Evolutionary conservation across 2,329 filamentous ascomycete genomes (phyloP).

Genomic region (Colletotrichum lini): DNA sequence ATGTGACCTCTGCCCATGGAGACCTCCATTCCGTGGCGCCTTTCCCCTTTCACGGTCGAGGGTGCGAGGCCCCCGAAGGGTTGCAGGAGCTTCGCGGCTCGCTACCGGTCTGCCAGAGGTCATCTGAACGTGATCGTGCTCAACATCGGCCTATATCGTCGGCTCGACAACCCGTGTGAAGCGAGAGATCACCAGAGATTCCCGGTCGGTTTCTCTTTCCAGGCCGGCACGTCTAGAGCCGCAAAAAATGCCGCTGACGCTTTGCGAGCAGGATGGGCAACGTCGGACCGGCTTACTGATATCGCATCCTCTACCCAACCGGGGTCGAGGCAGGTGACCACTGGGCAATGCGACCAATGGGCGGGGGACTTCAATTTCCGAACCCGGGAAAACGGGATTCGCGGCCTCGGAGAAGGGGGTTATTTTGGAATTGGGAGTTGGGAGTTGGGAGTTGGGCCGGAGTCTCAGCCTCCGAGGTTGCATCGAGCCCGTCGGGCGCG

Average conservation of each 20-base stretch:
- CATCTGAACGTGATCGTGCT: neutral
- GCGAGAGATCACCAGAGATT: neutral
- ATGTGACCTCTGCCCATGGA: constrained; percentile 11
- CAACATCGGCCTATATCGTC: neutral
- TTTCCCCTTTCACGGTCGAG: constrained; percentile 21
- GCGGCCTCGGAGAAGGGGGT: neutral
- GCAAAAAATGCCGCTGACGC: constrained; percentile 8
- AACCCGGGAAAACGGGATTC: constrained; percentile 8
- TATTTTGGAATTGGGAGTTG: neutral
- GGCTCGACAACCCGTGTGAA: neutral
- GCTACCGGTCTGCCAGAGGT: neutral
- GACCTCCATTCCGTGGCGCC: constrained; percentile 28
- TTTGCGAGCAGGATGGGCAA: neutral
- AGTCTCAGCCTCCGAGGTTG: constrained; percentile 37
- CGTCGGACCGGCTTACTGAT: constrained; percentile 33
- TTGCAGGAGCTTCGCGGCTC: constrained; percentile 4
- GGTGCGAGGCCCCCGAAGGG: constrained; percentile 9
- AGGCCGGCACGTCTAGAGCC: constrained; percentile 25
- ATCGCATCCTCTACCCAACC: constrained; percentile 10
- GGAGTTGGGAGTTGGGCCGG: constrained; percentile 7
- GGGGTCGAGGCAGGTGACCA: constrained; percentile 17
- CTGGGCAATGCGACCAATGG: constrained; percentile 4
- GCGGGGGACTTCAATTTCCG: neutral
- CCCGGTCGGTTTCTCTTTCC: constrained; percentile 8
- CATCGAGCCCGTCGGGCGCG: constrained; percentile 28